Evolutionary conservation across 1,139 yeast species (phyloP), one percentile per base, ranked within the genome.

Genomic region (Sugiyamaella grinbergsii): DNA sequence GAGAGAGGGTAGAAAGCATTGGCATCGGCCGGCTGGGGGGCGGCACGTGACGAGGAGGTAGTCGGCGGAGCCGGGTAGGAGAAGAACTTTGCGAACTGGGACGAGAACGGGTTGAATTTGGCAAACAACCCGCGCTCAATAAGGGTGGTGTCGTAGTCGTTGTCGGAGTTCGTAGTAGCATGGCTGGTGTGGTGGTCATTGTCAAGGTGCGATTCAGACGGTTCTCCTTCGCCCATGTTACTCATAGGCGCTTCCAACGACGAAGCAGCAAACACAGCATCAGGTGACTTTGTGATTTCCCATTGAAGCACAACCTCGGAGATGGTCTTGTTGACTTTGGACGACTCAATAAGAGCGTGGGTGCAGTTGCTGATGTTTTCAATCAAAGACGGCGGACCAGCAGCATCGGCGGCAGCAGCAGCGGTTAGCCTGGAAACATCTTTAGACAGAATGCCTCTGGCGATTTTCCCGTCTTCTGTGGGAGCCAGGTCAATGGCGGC

Each of bases 401-500:
- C n/a, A n/a, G n/a, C n/a, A n/a, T n/a, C n/a, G n/a, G n/a, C n/a
- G n/a, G n/a, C n/a, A n/a, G n/a, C n/a, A n/a, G n/a, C n/a, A 29
- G 15, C n/a, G 4, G 16, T 5, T 29, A n/a, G 16, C n/a, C 13
- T 29, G 15, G 13, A 10, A 7, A 7, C 13, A 29, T 29, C 15
- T 6, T n/a, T 8, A 13, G 34, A 40, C 18, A 43, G 16, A 4
- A 33, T 26, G 2, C 15, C 28, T 28, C 47, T 34, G 7, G 47
- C 47, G 5, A 43, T 34, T 13, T 34, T 42, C 2, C 47, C 47
- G 4, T 43, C 47, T 18, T 43, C 47, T 1, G 47, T 43, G 6
- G 47, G 47, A 24, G 47, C 47, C 10, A 43, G 36, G 16, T 36
- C 33, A 24, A 43, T 43, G 13, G 47, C 47, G 3, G 33, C 47